Evolutionary conservation across 495 filamentous ascomycete species (phyloP).

Genomic region (Neurospora terricola): DNA sequence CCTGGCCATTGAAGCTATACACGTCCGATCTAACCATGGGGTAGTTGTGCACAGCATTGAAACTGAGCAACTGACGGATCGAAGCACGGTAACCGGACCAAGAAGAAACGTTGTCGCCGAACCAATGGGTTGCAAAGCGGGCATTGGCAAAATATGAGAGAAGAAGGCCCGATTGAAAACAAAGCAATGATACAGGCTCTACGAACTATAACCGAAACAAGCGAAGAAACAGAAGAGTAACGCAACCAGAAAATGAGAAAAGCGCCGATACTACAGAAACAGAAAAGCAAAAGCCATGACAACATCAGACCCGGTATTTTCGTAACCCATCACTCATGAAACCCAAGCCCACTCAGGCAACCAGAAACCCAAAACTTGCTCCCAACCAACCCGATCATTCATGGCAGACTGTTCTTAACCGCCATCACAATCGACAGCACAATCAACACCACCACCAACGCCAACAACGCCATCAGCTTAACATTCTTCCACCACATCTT

Average conservation of each 20-base stretch:
- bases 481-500: slow-evolving; percentile 99
- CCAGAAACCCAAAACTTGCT: neutral
- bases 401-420: slow-evolving; percentile 24
- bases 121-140: slow-evolving; percentile 70
- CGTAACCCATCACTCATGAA: neutral
- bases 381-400: neutral
- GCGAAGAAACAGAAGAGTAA: neutral
- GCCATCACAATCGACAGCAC: slow-evolving; percentile 41
- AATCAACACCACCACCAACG: slow-evolving; percentile 74
- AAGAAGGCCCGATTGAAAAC: neutral
- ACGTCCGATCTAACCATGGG: slow-evolving; percentile 77
- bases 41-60: slow-evolving; percentile 68
- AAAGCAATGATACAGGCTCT: neutral
- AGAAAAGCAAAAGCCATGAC: neutral
- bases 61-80: slow-evolving; percentile 62
- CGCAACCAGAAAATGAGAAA: neutral
- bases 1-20: slow-evolving; percentile 64
- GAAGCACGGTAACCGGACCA: slow-evolving; percentile 67
- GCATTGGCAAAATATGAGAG: slow-evolving; percentile 13
- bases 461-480: slow-evolving; percentile 79
- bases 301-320: neutral
- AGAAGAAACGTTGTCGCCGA: slow-evolving; percentile 68
- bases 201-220: neutral
- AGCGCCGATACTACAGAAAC: neutral
- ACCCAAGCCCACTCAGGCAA: neutral